Percentiles rank a stretch among this genome's conserved stretches.
Evolutionary conservation across 2,329 filamentous ascomycete genomes (phyloP).

Genomic region (Trichothecium roseum): DNA sequence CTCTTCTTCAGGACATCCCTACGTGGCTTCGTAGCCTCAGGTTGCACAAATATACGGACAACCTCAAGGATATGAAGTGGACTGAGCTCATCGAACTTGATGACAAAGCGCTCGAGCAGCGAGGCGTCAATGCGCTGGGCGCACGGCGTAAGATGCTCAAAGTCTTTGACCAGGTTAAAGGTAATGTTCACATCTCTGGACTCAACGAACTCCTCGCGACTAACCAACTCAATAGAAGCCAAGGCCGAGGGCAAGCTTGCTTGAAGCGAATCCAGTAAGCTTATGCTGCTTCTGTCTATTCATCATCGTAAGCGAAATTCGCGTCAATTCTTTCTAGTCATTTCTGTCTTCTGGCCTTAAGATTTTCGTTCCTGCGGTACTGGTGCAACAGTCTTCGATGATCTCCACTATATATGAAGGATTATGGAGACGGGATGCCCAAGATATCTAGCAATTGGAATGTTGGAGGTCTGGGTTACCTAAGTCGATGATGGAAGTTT

Average conservation of each 20-base stretch:
- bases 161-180: conserved; percentile 94
- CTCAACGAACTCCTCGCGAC: conserved; percentile 2
- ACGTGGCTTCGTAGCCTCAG: conserved; percentile 90
- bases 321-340: not conserved
- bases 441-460: no score
- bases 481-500: no score
- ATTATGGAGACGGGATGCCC: no score
- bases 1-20: conserved; percentile 86
- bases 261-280: not conserved
- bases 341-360: not conserved
- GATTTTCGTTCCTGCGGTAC: not conserved
- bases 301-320: not conserved
- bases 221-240: conserved; percentile 42
- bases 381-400: no score
- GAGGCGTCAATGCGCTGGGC: conserved; percentile 89
- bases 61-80: conserved; percentile 96
- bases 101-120: conserved; percentile 83
- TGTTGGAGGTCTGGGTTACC: no score
- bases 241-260: conserved; percentile 57
- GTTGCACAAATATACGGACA: conserved; percentile 97
- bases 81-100: conserved; percentile 84
- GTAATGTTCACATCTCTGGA: conserved; percentile 25
- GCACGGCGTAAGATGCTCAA: conserved; percentile 97
- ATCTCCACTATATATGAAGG: no score
- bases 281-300: no score